Evolutionary conservation across 148 eudicot genomes (phyloP).

Genomic region (Diospyros kaki): DNA sequence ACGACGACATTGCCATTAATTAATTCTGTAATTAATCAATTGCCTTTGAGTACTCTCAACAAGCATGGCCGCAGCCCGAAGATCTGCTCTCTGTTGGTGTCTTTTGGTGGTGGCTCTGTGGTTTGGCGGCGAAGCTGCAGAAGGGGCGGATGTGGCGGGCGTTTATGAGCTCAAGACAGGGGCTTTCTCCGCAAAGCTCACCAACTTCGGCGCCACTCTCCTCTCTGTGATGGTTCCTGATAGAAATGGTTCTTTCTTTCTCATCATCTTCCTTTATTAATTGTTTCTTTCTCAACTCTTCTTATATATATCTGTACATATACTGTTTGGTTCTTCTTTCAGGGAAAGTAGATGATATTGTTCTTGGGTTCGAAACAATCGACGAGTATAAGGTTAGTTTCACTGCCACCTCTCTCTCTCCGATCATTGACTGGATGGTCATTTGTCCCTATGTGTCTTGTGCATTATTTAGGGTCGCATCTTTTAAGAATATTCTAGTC

Average conservation of each 20-base stretch:
- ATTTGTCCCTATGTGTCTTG: neutral
- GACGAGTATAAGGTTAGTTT: slow-evolving; percentile 29
- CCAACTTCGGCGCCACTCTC: slow-evolving; percentile 61
- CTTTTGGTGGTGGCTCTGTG: slow-evolving; percentile 5
- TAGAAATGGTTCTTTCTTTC: slow-evolving; percentile 29
- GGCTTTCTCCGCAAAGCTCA: slow-evolving; percentile 41
- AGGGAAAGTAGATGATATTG: slow-evolving; percentile 48
- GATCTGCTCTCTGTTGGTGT: slow-evolving; percentile 3
- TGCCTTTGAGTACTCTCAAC: too few species aligned
- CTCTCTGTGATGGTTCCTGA: slow-evolving; percentile 49
- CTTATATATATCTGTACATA: too few species aligned
- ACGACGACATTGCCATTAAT: too few species aligned
- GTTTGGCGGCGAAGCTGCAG: slow-evolving; percentile 1
- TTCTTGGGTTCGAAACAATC: slow-evolving; percentile 35
- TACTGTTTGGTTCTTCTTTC: neutral
- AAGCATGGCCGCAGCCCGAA: too few species aligned
- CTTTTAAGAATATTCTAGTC: too few species aligned
- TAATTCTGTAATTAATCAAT: too few species aligned
- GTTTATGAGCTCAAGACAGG: slow-evolving; percentile 41
- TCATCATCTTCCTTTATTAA: too few species aligned
- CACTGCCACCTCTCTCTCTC: too few species aligned
- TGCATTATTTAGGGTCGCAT: too few species aligned
- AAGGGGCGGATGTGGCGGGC: slow-evolving; percentile 11
- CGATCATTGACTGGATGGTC: too few species aligned
- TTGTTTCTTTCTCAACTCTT: neutral